phyloP scores from a whole-genome alignment of 176 grass and related monocot genomes.

The Phoenix dactylifera region DNA sequence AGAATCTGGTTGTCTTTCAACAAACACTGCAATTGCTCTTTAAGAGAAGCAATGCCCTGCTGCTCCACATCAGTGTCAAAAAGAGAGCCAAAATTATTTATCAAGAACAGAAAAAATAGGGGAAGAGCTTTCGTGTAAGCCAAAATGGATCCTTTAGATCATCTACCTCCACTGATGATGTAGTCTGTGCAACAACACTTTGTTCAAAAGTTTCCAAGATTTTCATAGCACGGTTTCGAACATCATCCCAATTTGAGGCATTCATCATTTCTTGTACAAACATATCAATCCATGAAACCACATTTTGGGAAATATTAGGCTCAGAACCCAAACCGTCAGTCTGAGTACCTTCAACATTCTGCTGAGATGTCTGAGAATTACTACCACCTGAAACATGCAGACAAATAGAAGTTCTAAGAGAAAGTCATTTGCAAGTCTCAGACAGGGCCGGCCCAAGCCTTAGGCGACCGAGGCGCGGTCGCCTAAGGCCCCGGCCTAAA shows the following conservation, averaged over 20 bases:
- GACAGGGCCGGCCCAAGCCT: too few relatives aligned
- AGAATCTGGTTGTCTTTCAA: constrained; percentile 18
- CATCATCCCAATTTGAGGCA: constrained; percentile 22
- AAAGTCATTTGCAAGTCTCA: neutral
- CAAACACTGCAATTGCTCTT: constrained; percentile 11
- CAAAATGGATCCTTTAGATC: neutral
- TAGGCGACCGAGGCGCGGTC: too few relatives aligned
- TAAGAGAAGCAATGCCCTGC: constrained; percentile 1
- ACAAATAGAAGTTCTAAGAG: neutral
- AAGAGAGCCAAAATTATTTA: neutral
- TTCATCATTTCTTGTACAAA: constrained; percentile 29
- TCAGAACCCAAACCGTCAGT: neutral
- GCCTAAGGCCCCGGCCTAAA: too few relatives aligned
- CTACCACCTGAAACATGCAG: neutral
- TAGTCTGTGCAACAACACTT: neutral
- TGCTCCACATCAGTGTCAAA: neutral
- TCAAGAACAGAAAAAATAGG: neutral
- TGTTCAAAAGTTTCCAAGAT: constrained; percentile 22
- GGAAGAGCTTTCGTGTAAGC: neutral
- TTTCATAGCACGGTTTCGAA: constrained; percentile 15
- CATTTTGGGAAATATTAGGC: neutral
- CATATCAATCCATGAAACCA: constrained; percentile 18
- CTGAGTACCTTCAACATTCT: constrained; percentile 1
- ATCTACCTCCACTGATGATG: constrained; percentile 10
- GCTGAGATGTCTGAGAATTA: constrained; percentile 4